A percentile compares a stretch with the other conserved stretches of the same genome.
Conservation (phyloP, 345 rosid species). For the Adansonia digitata region DNA sequence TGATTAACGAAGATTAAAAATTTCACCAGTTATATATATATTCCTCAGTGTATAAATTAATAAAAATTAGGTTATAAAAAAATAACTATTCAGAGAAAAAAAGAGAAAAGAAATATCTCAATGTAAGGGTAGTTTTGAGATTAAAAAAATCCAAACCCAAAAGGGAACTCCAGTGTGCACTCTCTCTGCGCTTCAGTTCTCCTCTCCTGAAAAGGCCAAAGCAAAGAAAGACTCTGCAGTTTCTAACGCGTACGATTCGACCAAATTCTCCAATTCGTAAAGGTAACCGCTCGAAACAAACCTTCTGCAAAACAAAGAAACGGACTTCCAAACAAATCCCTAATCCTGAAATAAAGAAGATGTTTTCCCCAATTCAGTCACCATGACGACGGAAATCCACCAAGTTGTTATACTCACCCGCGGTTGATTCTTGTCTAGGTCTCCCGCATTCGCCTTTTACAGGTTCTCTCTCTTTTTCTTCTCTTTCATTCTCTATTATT, state of each 20-base stretch:
- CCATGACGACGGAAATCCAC: constrained; percentile 7
- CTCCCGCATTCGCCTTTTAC: constrained; percentile 8
- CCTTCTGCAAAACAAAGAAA: neutral
- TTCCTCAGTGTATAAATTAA: too few relatives aligned
- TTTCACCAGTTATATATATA: too few relatives aligned
- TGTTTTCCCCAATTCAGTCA: constrained; percentile 20
- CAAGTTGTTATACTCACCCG: too few relatives aligned
- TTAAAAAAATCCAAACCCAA: too few relatives aligned
- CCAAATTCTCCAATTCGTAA: neutral
- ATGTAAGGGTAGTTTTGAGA: too few relatives aligned
- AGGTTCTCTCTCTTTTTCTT: constrained; percentile 17
- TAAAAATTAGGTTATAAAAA: too few relatives aligned
- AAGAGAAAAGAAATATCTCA: too few relatives aligned
- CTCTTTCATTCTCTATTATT: neutral
- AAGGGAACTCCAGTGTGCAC: too few relatives aligned
- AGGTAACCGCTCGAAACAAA: neutral
- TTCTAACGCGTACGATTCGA: neutral
- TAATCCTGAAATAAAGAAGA: neutral
- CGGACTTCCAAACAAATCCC: neutral
- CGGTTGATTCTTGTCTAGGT: constrained; percentile 24
- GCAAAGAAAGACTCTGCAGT: neutral
- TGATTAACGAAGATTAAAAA: too few relatives aligned
- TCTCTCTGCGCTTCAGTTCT: neutral
- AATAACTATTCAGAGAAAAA: too few relatives aligned
- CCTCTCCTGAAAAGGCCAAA: neutral